Base-by-base conservation (phyloP, 2,329 filamentous ascomycete genomes). In the Colletotrichum echinochloae region DNA sequence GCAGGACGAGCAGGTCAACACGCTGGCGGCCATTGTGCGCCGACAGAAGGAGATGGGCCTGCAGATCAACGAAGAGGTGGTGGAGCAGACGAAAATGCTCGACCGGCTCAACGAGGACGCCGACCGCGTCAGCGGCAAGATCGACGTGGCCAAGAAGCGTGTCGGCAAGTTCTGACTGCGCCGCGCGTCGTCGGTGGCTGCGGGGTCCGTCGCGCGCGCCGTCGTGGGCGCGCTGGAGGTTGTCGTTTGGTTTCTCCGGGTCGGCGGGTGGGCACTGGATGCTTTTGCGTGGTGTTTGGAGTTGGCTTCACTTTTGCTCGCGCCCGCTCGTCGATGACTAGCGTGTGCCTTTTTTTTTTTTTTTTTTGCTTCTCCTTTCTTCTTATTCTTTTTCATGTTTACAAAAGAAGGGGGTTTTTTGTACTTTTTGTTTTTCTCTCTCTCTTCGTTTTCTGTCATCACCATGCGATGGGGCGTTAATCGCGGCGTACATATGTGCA, bases 21-120 rank as follows among this genome's bases (percentile, higher is more conserved):
- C 89, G 74, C 81, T 96, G 65, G 86, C 88, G 1, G 89, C 88
- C 73, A 90, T 94, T 57, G 90, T 95, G 56, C 83, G 90, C 57
- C 83, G 91, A 69, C 91, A 95, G 83, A 91, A 88, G 77, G 91
- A 94, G 80, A 93, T 95, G 88, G 93, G 93, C 0, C 83, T 93
- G 56, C 87, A 90, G 66, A 95, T 96, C 76, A 88, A 93, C 73
- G 87, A 90, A 60, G 93, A 95, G 82, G 85, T 95, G 66, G 87
- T 90, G 63, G 81, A 88, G 74, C 92, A 95, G 82, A 92, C 89
- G 65, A 86, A 89, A 78, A 88, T 94, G 87, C 83, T 96, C 37
- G 87, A 89, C 16, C 80, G 89, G 74, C 78, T 94, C 72, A 90
- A 91, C 73, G 84, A 89, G 65, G 91, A 94, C 79, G 86, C 87